Base-by-base conservation (phyloP, 352 stramenopile species). In the Globisporangium rhizosaccharum region DNA sequence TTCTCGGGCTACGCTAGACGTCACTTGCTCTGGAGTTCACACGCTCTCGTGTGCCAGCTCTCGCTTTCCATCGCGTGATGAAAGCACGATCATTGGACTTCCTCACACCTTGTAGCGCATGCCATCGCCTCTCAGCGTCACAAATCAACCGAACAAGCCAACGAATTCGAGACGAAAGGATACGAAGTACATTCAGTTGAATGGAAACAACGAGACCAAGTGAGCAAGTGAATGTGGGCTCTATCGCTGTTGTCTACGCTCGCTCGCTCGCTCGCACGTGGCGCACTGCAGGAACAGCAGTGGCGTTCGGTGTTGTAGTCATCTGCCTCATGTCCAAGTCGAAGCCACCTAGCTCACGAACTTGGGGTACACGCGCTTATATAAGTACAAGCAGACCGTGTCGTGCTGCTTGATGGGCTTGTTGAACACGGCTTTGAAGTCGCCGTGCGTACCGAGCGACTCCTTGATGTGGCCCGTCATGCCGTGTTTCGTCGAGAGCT, bases 281-380 rank as follows among this genome's bases (percentile, higher is more conserved):
- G 6, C 8, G 33, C 33, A 39, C 33, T 14, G 33, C 8, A 5
- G 28, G 1, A 10, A 12, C 33, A 39, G 33, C 33, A 39, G 7
- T 39, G 33, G 8, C 33, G 33, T 12, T 12, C 33, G 9, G 5
- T 12, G 33, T 12, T 39, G 33, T 12, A 5, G 33, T 10, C 33
- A 23, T n/a, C 9, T 20, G 41, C 41, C 12, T 47, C 18, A 3
- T 23, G 41, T 23, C 41, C 5, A 18, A 2, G 28, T 23, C 41
- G 12, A 20, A 6, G 15, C 15, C 41, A 20, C 46, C 69, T 50
- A 85, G 71, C 78, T 85, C 63, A 87, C 79, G 65, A 91, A 98
- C 78, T 99, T 99, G 51, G 97, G 97, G 76, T 98, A 99, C 20
- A 99, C 90, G 56, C 97, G 87, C 82, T 99, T 99, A 88, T 99